phyloP scores from a whole-genome alignment of 2,329 filamentous ascomycete species.

The Chrysosporium keratinophilum region DNA sequence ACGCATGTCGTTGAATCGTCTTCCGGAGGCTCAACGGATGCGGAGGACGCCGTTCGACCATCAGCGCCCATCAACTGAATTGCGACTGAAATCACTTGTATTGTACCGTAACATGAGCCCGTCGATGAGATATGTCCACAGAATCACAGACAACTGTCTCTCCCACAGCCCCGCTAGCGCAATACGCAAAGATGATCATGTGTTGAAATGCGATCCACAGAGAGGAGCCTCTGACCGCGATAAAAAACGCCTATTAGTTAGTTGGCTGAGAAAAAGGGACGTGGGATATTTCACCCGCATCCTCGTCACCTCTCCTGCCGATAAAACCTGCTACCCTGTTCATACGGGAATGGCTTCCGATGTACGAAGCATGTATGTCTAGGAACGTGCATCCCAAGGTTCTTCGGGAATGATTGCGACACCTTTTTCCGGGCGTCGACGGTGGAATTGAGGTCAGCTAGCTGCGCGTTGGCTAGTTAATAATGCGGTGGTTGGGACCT shows the following conservation, averaged over 20 bases:
- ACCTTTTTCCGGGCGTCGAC: too few species aligned
- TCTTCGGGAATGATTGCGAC: not conserved
- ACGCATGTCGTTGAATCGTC: too few species aligned
- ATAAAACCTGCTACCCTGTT: not conserved
- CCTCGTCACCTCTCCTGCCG: not conserved
- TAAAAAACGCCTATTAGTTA: not conserved
- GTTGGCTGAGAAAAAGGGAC: not conserved
- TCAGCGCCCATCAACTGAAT: too few species aligned
- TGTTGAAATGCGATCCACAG: constrained; percentile 3
- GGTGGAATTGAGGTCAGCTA: too few species aligned
- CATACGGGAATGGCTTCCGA: constrained; percentile 5
- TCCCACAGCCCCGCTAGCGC: constrained; percentile 2
- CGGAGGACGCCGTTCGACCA: too few species aligned
- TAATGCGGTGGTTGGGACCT: too few species aligned
- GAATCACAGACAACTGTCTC: too few species aligned
- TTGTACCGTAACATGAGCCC: too few species aligned
- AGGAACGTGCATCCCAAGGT: not conserved
- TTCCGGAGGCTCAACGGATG: too few species aligned
- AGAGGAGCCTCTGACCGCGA: not conserved
- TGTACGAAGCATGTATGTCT: not conserved
- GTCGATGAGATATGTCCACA: too few species aligned
- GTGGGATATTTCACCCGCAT: not conserved
- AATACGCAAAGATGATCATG: constrained; percentile 9
- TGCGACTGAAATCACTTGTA: too few species aligned
- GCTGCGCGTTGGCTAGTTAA: too few species aligned